phyloP scores from a whole-genome alignment of 805 yeast species.

The Monosporozyma servazzii region DNA sequence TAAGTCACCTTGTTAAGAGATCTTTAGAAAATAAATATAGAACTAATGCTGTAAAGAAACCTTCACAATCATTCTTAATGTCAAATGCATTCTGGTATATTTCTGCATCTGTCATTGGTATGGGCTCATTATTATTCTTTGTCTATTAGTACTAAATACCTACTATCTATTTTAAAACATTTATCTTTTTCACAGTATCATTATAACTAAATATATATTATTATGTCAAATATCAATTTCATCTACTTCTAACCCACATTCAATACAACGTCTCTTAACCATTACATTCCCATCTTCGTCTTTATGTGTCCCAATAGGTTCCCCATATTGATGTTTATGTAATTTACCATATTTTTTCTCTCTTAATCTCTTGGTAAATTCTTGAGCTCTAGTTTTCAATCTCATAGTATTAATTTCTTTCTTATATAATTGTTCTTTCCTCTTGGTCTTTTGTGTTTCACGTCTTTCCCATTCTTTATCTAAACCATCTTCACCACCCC shows the following conservation, averaged over 20 bases:
- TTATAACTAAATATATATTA: neutral
- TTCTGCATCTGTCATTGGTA: constrained; percentile 19
- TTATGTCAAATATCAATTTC: constrained; percentile 43
- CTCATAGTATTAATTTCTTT: constrained; percentile 80
- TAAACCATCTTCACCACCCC: constrained; percentile 85
- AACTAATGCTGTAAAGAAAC: constrained; percentile 50
- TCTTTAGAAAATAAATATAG: constrained; percentile 69
- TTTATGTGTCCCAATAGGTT: constrained; percentile 35
- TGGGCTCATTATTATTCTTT: constrained; percentile 24
- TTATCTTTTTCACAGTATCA: neutral
- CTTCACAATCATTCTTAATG: constrained; percentile 8
- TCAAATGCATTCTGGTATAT: constrained; percentile 19
- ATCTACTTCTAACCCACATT: constrained; percentile 78
- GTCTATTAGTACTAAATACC: constrained; percentile 8
- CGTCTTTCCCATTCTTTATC: constrained; percentile 90
- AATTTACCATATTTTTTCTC: constrained; percentile 45
- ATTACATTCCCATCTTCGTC: constrained; percentile 34
- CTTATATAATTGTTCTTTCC: constrained; percentile 73
- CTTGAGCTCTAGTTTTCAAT: constrained; percentile 85
- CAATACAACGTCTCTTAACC: constrained; percentile 55
- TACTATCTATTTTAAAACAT: neutral
- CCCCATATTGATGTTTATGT: constrained; percentile 72
- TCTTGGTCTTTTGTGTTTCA: constrained; percentile 57
- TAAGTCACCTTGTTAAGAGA: constrained; percentile 48
- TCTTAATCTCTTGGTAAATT: constrained; percentile 60